Percentiles rank a stretch among this genome's conserved stretches.
These are phyloP conservation scores for Diophrys appendiculata DNA, from an alignment of 73 alveolate genomes.

Conservation along the genomic window DNA sequence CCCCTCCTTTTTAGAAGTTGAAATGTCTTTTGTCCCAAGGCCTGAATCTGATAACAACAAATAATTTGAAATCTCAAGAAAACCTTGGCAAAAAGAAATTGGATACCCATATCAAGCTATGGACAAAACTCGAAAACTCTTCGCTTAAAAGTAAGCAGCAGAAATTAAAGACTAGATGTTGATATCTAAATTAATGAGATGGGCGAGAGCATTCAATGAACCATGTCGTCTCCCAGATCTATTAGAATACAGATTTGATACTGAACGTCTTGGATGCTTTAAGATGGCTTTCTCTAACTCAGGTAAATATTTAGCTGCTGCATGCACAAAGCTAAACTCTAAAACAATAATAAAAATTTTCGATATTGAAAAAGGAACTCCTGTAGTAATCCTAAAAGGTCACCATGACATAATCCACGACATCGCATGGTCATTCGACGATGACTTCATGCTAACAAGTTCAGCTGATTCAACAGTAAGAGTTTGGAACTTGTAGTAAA, in stretches of 20 bases:
- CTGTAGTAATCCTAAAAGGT: slow-evolving; percentile 79
- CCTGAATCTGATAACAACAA: background rate
- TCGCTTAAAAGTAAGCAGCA: background rate
- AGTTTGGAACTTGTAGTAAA: slow-evolving; percentile 85
- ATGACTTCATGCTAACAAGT: slow-evolving; percentile 76
- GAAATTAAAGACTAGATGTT: background rate
- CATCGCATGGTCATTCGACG: slow-evolving; percentile 85
- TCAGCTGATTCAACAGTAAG: slow-evolving; percentile 90
- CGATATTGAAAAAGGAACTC: slow-evolving; percentile 85
- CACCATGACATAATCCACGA: slow-evolving; percentile 96
- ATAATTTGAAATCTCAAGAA: slow-evolving; percentile 18
- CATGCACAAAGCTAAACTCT: slow-evolving; percentile 87
- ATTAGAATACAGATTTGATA: slow-evolving; percentile 79
- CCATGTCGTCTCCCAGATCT: slow-evolving; percentile 86
- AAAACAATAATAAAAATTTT: slow-evolving; percentile 90
- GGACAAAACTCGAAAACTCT: background rate
- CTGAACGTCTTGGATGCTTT: slow-evolving; percentile 92
- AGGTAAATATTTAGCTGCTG: slow-evolving; percentile 96
- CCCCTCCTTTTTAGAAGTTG: slow-evolving; percentile 63
- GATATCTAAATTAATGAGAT: slow-evolving; percentile 22
- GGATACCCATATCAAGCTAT: slow-evolving; percentile 19
- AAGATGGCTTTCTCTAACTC: slow-evolving; percentile 84
- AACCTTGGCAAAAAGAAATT: slow-evolving; percentile 63
- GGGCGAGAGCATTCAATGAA: slow-evolving; percentile 83
- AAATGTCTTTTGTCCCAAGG: slow-evolving; percentile 24